These are phyloP conservation scores for Calonectria montana DNA, from an alignment of 2,329 filamentous ascomycete species.

Conservation along the genomic window DNA sequence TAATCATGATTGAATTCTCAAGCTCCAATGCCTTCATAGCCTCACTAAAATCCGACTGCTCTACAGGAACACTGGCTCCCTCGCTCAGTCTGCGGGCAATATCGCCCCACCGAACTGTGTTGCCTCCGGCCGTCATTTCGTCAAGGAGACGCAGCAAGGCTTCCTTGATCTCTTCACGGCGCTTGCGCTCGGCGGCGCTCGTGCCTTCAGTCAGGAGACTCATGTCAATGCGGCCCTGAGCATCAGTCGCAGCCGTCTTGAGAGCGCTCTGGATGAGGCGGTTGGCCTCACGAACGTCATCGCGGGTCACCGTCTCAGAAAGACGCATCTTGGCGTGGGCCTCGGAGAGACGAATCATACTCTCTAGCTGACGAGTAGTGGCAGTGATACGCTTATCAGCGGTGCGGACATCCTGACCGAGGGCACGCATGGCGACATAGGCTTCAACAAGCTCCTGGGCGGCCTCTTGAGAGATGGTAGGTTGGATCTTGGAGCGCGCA, in stretches of 20 bases:
- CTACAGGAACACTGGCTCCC: slow-evolving; percentile 75
- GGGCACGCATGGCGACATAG: slow-evolving; percentile 94
- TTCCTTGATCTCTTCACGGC: slow-evolving; percentile 85
- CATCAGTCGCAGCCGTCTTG: slow-evolving; percentile 96
- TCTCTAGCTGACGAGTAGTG: slow-evolving; percentile 95
- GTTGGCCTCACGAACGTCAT: slow-evolving; percentile 90
- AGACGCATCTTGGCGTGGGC: slow-evolving; percentile 99
- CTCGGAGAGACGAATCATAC: slow-evolving; percentile 97
- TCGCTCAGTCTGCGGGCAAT: slow-evolving; percentile 80
- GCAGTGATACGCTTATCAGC: slow-evolving; percentile 97
- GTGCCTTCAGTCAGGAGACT: slow-evolving; percentile 94
- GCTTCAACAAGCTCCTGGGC: slow-evolving; percentile 85
- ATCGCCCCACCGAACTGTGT: slow-evolving; percentile 81
- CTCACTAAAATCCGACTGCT: slow-evolving; percentile 84
- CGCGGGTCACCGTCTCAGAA: slow-evolving; percentile 76
- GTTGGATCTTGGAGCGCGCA: slow-evolving; percentile 87
- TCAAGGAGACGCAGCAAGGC: slow-evolving; percentile 82
- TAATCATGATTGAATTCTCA: slow-evolving; percentile 83
- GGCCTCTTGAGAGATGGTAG: slow-evolving; percentile 81
- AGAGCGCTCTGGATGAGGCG: slow-evolving; percentile 93
- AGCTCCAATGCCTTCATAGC: slow-evolving; percentile 83
- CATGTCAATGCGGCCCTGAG: slow-evolving; percentile 96
- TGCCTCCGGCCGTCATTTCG: slow-evolving; percentile 77
- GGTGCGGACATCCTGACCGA: slow-evolving; percentile 87
- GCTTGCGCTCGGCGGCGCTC: slow-evolving; percentile 84